These are phyloP conservation scores for Zopfia rhizophila DNA, from an alignment of 2,329 filamentous ascomycete genomes.

Conservation along the genomic window DNA sequence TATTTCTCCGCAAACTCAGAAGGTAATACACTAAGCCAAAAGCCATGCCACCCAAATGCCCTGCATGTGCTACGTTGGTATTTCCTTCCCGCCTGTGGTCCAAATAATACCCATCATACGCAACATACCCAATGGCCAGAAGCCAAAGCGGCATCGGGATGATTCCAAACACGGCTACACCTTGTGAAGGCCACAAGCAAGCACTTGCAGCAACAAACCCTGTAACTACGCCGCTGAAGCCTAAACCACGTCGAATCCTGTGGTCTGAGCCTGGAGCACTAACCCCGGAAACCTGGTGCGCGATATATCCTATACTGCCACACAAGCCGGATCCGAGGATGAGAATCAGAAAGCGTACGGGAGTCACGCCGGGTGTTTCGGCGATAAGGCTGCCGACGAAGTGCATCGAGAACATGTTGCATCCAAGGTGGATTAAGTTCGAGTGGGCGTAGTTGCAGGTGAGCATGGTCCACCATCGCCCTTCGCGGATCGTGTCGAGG, in stretches of 20 bases:
- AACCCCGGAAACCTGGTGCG: too few relatives aligned
- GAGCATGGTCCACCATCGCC: constrained; percentile 51
- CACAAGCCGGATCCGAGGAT: constrained; percentile 39
- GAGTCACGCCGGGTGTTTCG: constrained; percentile 40
- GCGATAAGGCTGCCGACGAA: constrained; percentile 50
- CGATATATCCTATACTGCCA: neutral
- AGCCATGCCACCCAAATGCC: constrained; percentile 57
- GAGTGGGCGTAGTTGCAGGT: constrained; percentile 55
- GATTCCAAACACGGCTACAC: constrained; percentile 50
- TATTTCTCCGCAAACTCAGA: constrained; percentile 4
- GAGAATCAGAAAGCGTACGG: constrained; percentile 34
- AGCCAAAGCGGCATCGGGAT: constrained; percentile 54
- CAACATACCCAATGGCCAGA: constrained; percentile 47
- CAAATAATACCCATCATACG: constrained; percentile 53
- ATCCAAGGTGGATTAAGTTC: constrained; percentile 46
- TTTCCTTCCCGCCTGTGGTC: constrained; percentile 37
- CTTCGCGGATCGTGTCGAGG: constrained; percentile 32
- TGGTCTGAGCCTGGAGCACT: neutral
- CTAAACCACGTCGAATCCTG: constrained; percentile 28
- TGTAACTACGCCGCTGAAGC: constrained; percentile 56
- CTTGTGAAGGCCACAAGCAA: constrained; percentile 47
- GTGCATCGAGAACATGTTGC: constrained; percentile 56
- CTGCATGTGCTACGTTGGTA: constrained; percentile 51
- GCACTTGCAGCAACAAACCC: constrained; percentile 53
- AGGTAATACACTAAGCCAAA: constrained; percentile 52